Evolutionary conservation across 2,329 filamentous ascomycete species (phyloP).

Genomic region (Elsinoe perseae): DNA sequence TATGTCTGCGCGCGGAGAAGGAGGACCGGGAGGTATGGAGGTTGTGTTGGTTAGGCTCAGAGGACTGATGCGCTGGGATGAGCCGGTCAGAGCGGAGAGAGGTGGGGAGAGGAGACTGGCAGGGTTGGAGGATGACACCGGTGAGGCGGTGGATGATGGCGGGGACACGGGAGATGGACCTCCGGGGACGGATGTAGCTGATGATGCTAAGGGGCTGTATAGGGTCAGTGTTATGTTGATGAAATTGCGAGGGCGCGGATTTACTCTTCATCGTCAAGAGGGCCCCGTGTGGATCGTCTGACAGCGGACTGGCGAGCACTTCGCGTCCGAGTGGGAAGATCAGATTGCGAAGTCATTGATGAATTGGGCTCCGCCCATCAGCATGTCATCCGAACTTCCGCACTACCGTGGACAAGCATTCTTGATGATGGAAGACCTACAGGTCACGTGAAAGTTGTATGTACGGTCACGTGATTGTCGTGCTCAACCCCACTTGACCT

Average conservation of each 20-base stretch:
- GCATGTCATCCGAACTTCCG: too few relatives aligned
- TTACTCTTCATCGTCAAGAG: slow-evolving; percentile 15
- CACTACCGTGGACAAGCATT: too few relatives aligned
- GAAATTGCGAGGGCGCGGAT: background rate
- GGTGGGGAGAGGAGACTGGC: slow-evolving; percentile 8
- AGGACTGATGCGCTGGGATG: slow-evolving; percentile 20
- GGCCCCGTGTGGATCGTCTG: slow-evolving; percentile 9
- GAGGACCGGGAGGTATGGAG: background rate
- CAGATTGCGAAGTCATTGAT: background rate
- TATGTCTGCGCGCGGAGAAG: slow-evolving; percentile 55
- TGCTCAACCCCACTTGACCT: too few relatives aligned
- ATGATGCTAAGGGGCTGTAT: background rate
- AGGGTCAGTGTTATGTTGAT: background rate
- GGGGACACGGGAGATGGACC: background rate
- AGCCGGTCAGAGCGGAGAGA: slow-evolving; percentile 20
- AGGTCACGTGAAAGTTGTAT: too few relatives aligned
- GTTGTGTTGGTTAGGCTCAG: slow-evolving; percentile 17
- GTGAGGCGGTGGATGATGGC: background rate
- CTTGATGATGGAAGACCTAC: too few relatives aligned
- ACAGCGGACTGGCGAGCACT: slow-evolving; percentile 11
- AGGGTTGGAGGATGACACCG: background rate
- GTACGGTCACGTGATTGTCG: too few relatives aligned
- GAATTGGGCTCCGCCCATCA: too few relatives aligned
- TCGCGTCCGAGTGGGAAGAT: slow-evolving; percentile 5
- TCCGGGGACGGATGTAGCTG: background rate